phyloP scores from a whole-genome alignment of 805 yeast genomes.

The Tetrapisispora namnaoensis region DNA sequence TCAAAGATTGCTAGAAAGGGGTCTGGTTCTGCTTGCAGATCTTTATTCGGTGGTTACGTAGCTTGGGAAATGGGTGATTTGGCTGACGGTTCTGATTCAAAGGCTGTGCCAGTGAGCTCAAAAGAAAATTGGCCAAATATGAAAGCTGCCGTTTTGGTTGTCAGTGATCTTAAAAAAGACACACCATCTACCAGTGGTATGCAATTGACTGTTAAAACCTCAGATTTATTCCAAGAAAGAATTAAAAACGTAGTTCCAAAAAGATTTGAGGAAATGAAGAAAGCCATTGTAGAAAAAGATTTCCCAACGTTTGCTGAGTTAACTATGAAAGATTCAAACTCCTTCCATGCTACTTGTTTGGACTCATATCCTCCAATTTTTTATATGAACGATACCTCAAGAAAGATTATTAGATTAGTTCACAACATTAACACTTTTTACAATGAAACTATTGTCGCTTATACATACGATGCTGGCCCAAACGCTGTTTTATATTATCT shows the following conservation, averaged over 20 bases:
- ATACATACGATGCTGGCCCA: slow-evolving; percentile 99
- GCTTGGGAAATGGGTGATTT: slow-evolving; percentile 96
- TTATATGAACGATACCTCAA: slow-evolving; percentile 85
- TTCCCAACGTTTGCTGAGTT: slow-evolving; percentile 75
- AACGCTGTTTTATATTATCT: slow-evolving; percentile 92
- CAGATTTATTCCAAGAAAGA: slow-evolving; percentile 77
- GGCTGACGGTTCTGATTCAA: slow-evolving; percentile 80
- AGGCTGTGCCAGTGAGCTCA: slow-evolving; percentile 88
- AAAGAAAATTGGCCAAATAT: slow-evolving; percentile 81
- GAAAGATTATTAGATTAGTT: slow-evolving; percentile 65
- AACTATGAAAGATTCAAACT: slow-evolving; percentile 94
- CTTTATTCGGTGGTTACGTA: slow-evolving; percentile 93
- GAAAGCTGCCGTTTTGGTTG: slow-evolving; percentile 88
- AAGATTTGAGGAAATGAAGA: slow-evolving; percentile 74
- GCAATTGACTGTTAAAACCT: slow-evolving; percentile 89
- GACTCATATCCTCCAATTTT: slow-evolving; percentile 95
- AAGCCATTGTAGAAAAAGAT: slow-evolving; percentile 62
- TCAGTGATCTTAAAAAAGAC: slow-evolving; percentile 87
- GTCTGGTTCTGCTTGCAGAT: slow-evolving; percentile 96
- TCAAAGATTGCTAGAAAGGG: slow-evolving; percentile 96
- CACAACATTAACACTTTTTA: slow-evolving; percentile 62
- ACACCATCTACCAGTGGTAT: slow-evolving; percentile 92
- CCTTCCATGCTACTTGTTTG: slow-evolving; percentile 95
- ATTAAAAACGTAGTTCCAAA: slow-evolving; percentile 74
- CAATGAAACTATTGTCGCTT: slow-evolving; percentile 68